Evolutionary conservation across 768 basidiomycete species (phyloP), one percentile per base, ranked within the genome.

Genomic region (Leucocoprinus leucothites): DNA sequence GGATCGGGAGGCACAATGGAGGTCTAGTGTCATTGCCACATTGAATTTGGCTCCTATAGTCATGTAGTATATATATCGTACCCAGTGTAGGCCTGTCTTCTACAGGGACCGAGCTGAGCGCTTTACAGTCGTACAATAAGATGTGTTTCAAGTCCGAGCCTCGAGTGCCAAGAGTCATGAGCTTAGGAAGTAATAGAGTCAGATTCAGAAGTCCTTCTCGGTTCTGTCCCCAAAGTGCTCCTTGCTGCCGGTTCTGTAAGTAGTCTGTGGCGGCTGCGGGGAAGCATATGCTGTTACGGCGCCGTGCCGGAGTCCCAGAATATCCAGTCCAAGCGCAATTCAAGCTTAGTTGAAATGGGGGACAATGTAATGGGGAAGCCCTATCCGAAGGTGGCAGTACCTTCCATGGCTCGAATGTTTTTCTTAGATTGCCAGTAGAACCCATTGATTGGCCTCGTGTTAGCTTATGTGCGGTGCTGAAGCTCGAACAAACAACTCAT

Each of bases 41-140:
- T 31, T 31, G 31, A 31, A 31, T 31, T 31, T 31, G 31, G 31
- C 31, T 31, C 31, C 31, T 31, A 31, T 31, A 31, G 31, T 31
- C 11, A 31, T 11, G 43, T 22, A 8, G 45, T 46, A 46, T 26
- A 28, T 25, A 26, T 24, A 26, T 25, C 9, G 25, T 36, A 42
- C 25, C 24, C 38, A 51, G 52, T 38, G 34, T 28, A 31, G 18
- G 14, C 45, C 34, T 31, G 31, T 31, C 31, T 31, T 47, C 40
- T 48, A 54, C 35, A 41, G 19, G 26, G 35, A 40, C 53, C 53
- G 53, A 47, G 47, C 45, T 54, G 53, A 28, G 53, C 51, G 25
- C 36, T 47, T 31, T 5, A 11, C 31, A 31, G 31, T n/a, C n/a
- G 38, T 34, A 45, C 16, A 14, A 22, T 24, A 38, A 24, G 16